phyloP scores from a whole-genome alignment of 2,329 filamentous ascomycete genomes.

The Aureobasidium sp. region DNA sequence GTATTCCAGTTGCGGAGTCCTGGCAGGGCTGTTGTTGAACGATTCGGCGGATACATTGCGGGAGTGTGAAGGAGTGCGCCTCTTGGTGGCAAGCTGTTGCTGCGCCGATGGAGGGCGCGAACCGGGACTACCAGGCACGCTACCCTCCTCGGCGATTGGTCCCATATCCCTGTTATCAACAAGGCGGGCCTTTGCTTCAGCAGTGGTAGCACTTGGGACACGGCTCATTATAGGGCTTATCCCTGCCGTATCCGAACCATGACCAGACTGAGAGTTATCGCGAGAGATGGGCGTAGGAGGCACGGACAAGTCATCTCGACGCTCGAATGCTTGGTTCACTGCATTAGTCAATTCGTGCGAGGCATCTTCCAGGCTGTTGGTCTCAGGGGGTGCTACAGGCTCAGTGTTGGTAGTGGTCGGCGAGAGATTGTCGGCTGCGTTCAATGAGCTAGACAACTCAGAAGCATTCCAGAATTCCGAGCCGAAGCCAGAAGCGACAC shows the following conservation, averaged over 20 bases:
- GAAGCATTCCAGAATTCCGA: constrained; percentile 23
- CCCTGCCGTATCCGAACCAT: constrained; percentile 37
- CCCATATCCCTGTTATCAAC: constrained; percentile 29
- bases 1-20: constrained; percentile 45
- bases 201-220: constrained; percentile 38
- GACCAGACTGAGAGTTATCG: constrained; percentile 26
- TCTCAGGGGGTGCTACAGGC: not conserved
- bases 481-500: constrained; percentile 33
- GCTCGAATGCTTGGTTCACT: constrained; percentile 59
- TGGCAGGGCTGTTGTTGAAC: constrained; percentile 48
- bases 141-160: constrained; percentile 46
- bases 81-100: constrained; percentile 24
- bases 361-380: constrained; percentile 32
- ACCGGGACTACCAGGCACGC: constrained; percentile 20
- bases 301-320: constrained; percentile 42
- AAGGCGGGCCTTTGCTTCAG: constrained; percentile 31
- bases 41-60: constrained; percentile 9
- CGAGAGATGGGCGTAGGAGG: constrained; percentile 45
- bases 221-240: constrained; percentile 59
- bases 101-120: constrained; percentile 24
- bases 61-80: constrained; percentile 30
- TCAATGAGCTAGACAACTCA: not conserved
- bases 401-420: not conserved
- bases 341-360: constrained; percentile 28
- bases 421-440: not conserved